phyloP scores from a whole-genome alignment of 2,329 filamentous ascomycete genomes.

The Penicillium expansum region DNA sequence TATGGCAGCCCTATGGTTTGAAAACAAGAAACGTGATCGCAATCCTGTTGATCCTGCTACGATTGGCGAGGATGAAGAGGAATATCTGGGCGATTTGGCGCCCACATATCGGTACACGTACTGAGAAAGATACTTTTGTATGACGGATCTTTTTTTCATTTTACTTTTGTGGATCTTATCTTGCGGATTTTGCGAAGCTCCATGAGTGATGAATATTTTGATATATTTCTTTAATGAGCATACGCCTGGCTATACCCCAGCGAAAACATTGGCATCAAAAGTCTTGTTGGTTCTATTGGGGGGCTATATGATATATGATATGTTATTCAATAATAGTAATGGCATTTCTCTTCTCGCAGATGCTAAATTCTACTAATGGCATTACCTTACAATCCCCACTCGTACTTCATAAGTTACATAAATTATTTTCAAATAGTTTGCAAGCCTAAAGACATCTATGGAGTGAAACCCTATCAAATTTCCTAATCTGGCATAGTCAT shows the following conservation, averaged over 20 bases:
- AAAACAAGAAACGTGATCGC: constrained; percentile 43
- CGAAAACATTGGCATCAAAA: background rate
- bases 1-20: constrained; percentile 34
- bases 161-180: background rate
- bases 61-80: constrained; percentile 34
- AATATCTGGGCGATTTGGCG: constrained; percentile 42
- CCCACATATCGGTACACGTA: constrained; percentile 43
- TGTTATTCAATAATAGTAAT: background rate
- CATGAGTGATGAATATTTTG: background rate
- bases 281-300: background rate
- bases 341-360: background rate
- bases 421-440: background rate
- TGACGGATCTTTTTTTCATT: background rate
- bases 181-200: background rate
- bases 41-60: constrained; percentile 23
- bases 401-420: background rate
- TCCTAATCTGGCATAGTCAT: constrained; percentile 6
- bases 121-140: constrained; percentile 12
- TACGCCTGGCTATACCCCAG: background rate
- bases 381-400: background rate
- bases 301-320: background rate
- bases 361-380: background rate
- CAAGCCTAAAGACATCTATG: background rate
- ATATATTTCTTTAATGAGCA: background rate
- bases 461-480: constrained; percentile 10